phyloP scores from a whole-genome alignment of 768 basidiomycete species.

The Mycena rosella region DNA sequence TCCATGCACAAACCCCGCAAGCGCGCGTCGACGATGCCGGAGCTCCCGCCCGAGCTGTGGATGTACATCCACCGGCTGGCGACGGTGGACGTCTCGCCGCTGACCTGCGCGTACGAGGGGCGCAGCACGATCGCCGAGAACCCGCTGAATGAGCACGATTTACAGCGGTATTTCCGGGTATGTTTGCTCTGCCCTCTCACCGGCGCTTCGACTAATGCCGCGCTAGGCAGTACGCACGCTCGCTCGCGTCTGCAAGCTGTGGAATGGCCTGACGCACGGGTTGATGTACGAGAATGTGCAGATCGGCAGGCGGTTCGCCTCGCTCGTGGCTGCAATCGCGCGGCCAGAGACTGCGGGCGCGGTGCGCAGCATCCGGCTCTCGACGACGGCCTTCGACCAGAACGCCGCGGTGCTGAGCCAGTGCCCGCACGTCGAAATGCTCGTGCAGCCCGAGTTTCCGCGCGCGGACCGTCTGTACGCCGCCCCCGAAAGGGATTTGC shows the following conservation, averaged over 20 bases:
- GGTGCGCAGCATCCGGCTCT: conserved; percentile 29
- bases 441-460: conserved; percentile 20
- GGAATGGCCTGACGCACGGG: conserved; percentile 19
- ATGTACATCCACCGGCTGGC: conserved; percentile 26
- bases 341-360: not conserved
- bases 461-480: not conserved
- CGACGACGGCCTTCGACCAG: conserved; percentile 22
- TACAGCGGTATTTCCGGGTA: conserved; percentile 18
- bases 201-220: no score
- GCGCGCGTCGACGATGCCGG: not conserved
- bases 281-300: conserved; percentile 24
- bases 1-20: not conserved
- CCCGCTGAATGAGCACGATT: conserved; percentile 1
- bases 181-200: not conserved
- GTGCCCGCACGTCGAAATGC: conserved; percentile 9
- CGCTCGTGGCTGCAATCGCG: not conserved
- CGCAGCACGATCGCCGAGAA: not conserved
- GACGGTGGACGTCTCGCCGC: not conserved
- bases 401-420: conserved; percentile 9
- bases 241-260: conserved; percentile 11
- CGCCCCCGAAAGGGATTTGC: not conserved
- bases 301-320: conserved; percentile 3
- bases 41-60: not conserved
- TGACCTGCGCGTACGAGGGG: not conserved
- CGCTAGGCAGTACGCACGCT: no score